Conservation (phyloP, 1,284 basidiomycete species). For the Cutaneotrichosporon dermatis region DNA sequence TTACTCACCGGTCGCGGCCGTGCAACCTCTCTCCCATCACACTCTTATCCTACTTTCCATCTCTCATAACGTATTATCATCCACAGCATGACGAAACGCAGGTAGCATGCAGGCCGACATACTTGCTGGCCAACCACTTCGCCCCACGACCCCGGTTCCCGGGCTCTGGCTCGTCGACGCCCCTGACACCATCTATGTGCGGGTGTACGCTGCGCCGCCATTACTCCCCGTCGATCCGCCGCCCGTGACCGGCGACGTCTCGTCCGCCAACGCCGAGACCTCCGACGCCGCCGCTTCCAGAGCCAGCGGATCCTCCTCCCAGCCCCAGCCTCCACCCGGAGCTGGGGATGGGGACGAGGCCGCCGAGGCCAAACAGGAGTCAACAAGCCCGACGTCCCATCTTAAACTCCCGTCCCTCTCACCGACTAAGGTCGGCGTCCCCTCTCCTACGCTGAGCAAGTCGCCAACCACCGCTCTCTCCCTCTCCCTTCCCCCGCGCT, state of each 20-base stretch:
- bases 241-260: no score
- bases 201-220: conserved; percentile 8
- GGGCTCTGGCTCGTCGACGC: conserved; percentile 31
- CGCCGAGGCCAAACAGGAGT: neutral
- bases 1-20: no score
- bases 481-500: no score
- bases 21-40: no score
- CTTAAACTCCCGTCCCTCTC: conserved; percentile 2
- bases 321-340: no score
- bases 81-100: neutral
- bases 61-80: no score
- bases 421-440: neutral
- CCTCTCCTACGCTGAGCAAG: no score
- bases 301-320: neutral
- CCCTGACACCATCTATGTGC: conserved; percentile 22
- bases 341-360: neutral
- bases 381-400: neutral
- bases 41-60: no score
- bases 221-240: neutral
- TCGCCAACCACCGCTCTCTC: no score
- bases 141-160: conserved; percentile 22
- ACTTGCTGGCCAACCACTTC: conserved; percentile 19
- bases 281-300: no score
- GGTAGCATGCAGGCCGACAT: conserved; percentile 10
- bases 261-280: no score